Evolutionary conservation across 2,329 filamentous ascomycete genomes (phyloP), one percentile per base, ranked within the genome.

Genomic region (Aureobasidium sp.): DNA sequence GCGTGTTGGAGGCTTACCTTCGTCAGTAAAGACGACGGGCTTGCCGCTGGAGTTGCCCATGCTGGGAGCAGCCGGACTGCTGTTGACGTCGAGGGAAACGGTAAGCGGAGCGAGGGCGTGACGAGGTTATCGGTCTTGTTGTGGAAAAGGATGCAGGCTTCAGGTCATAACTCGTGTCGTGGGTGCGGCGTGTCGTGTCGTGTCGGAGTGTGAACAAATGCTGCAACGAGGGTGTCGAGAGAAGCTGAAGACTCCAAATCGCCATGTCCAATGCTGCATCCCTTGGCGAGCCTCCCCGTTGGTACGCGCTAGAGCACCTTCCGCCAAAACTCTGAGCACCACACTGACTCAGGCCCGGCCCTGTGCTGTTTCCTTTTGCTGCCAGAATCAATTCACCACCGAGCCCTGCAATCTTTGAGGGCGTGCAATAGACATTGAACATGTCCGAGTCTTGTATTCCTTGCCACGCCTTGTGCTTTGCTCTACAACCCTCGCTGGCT

Each of bases 1-100:
- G 50, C 17, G 15, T 1, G 55, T 49, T 40, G 38, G 53, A 54
- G 46, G 40, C 84, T 70, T 79, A 95, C 91, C 89, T 87, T 96
- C 89, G 78, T 95, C 92, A 77, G 88, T 89, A 77, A 92, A 87
- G 74, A 91, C 87, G 78, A 95, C 84, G 75, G 89, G 90, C 76
- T 96, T 96, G 76, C 92, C 92, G 77, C 93, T 91, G 73, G 87
- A 88, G 78, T 97, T 96, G 74, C 93, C 93, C 93, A 97, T 97
- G 15, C 1, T 55, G 19, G 35, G 50, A 54, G 38, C 53, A 40
- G 38, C 27, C 40, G 38, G 33, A 37, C 35, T 42, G 53, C 29
- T 17, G 17, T 13, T 35, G 53, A n/a, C 15, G 25, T 35, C 40
- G 53, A 57, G 38, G 49, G 49, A 13, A 2, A 15, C 8, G 33